These are phyloP conservation scores for Mortierella sp. DNA, from an alignment of 371 early-diverging fungal species.

Conservation along the genomic window DNA sequence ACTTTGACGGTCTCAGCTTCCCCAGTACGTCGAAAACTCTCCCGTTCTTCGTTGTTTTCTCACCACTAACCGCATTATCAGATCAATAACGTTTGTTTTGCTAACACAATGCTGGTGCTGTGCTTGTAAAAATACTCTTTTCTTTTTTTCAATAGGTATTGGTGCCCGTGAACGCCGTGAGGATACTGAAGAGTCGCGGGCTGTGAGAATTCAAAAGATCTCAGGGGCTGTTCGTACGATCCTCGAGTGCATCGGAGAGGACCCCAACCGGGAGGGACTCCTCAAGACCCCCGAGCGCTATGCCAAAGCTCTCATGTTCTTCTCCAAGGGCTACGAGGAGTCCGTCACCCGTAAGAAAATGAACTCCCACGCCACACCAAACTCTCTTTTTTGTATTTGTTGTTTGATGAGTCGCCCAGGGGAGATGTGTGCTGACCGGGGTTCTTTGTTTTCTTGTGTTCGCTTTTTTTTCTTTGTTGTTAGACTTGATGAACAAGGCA, in stretches of 20 bases:
- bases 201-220: constrained; percentile 79
- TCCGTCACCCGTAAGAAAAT: constrained; percentile 74
- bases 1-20: constrained; percentile 34
- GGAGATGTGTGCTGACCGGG: background rate
- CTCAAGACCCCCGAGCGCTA: constrained; percentile 96
- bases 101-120: too few species aligned
- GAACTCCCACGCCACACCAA: constrained; percentile 1
- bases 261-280: constrained; percentile 94
- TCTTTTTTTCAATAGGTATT: background rate
- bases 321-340: constrained; percentile 97
- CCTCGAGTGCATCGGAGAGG: constrained; percentile 95
- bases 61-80: background rate
- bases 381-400: background rate
- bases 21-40: constrained; percentile 11
- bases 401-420: background rate
- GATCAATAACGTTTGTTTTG: too few species aligned
- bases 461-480: background rate
- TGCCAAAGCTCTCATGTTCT: constrained; percentile 97
- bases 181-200: constrained; percentile 80
- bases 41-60: background rate
- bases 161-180: constrained; percentile 66
- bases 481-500: background rate
- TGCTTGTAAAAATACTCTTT: too few species aligned
- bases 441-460: background rate
- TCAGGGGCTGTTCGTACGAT: constrained; percentile 91